Evolutionary conservation across 805 yeast species (phyloP).

Genomic region (Teunomyces funiuensis): DNA sequence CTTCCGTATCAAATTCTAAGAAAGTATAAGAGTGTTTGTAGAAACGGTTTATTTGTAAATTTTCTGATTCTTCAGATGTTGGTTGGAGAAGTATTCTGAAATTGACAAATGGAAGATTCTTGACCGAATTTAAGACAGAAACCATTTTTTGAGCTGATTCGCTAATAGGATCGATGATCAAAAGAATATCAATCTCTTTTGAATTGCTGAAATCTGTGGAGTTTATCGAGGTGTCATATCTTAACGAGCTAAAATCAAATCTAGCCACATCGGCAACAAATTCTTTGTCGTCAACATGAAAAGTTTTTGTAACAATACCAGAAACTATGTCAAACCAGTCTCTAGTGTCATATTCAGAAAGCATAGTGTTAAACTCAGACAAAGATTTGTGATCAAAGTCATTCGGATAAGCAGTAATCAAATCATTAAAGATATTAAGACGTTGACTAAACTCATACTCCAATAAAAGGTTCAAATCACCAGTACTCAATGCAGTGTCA

Average conservation of each 20-base stretch:
- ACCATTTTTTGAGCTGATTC: constrained; percentile 66
- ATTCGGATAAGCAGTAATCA: constrained; percentile 28
- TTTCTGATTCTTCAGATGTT: constrained; percentile 32
- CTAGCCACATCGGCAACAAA: constrained; percentile 46
- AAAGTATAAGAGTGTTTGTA: constrained; percentile 49
- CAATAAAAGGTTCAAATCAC: constrained; percentile 38
- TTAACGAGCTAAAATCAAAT: constrained; percentile 41
- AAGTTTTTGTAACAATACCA: constrained; percentile 45
- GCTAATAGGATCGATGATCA: constrained; percentile 70
- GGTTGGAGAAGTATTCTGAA: constrained; percentile 63
- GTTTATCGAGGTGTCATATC: constrained; percentile 24
- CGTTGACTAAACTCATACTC: constrained; percentile 51
- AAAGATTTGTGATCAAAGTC: constrained; percentile 18
- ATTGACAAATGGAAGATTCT: constrained; percentile 49
- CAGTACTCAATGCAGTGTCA: constrained; percentile 17
- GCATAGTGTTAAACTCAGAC: constrained; percentile 16
- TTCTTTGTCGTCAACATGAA: constrained; percentile 41
- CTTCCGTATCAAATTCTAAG: constrained; percentile 29
- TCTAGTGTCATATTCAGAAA: constrained; percentile 18
- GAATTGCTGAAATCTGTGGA: constrained; percentile 11
- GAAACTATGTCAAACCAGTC: constrained; percentile 51
- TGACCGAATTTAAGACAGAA: constrained; percentile 42
- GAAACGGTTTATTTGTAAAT: constrained; percentile 55
- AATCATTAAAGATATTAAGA: constrained; percentile 29
- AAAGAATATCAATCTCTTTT: constrained; percentile 52